These are phyloP conservation scores for Elsinoe necatrix DNA, from an alignment of 2,329 filamentous ascomycete genomes.

Conservation along the genomic window DNA sequence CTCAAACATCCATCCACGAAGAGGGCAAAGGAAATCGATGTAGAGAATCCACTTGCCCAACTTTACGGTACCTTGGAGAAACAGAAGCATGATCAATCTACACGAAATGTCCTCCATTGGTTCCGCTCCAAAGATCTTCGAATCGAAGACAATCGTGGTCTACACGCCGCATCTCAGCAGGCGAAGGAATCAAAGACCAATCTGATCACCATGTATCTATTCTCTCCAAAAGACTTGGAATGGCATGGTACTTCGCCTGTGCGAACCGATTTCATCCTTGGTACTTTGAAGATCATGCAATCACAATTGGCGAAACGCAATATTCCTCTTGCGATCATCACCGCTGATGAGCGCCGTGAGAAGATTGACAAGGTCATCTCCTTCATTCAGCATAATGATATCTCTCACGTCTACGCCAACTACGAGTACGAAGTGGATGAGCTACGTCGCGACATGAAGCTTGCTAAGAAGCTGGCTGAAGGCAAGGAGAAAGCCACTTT, in stretches of 20 bases:
- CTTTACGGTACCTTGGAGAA: conserved; percentile 34
- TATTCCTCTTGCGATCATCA: conserved; percentile 42
- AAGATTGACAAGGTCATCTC: conserved; percentile 36
- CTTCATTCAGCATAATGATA: conserved; percentile 37
- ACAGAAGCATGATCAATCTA: conserved; percentile 32
- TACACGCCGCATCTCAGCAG: conserved; percentile 39
- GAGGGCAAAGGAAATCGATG: conserved; percentile 43
- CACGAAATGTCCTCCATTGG: conserved; percentile 42
- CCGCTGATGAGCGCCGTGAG: conserved; percentile 35
- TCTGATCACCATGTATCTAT: conserved; percentile 40
- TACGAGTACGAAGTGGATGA: conserved; percentile 41
- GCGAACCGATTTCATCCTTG: conserved; percentile 41
- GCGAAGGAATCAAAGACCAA: conserved; percentile 37
- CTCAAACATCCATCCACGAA: conserved; percentile 40
- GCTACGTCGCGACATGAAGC: conserved; percentile 37
- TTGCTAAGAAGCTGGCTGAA: conserved; percentile 31
- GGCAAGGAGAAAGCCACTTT: conserved; percentile 33
- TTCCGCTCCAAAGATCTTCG: conserved; percentile 45
- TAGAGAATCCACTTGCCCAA: conserved; percentile 36
- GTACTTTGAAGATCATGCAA: conserved; percentile 38
- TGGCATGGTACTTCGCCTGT: conserved; percentile 46
- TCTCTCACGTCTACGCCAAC: conserved; percentile 43
- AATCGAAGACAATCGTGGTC: conserved; percentile 42
- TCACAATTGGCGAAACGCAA: conserved; percentile 39
- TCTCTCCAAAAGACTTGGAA: conserved; percentile 40